phyloP scores from a whole-genome alignment of 495 filamentous ascomycete species.

The Penicillium lividum region DNA sequence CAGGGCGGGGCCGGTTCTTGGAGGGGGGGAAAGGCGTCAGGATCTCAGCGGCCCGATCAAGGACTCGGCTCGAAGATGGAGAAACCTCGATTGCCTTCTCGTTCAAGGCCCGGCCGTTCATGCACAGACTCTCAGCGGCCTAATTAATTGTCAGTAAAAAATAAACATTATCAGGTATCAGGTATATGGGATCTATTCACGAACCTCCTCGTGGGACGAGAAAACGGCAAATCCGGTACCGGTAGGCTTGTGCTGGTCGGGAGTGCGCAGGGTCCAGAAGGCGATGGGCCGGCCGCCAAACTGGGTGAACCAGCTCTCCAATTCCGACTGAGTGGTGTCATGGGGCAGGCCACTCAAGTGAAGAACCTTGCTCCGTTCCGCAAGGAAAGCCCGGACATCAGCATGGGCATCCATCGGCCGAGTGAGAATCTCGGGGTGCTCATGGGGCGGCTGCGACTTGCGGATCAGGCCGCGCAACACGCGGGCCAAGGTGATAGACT shows the following conservation, averaged over 20 bases:
- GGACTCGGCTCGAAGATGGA: constrained; percentile 89
- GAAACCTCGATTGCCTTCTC: constrained; percentile 99
- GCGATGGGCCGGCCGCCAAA: constrained; percentile 98
- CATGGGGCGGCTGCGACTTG: constrained; percentile 91
- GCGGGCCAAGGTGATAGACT: constrained; percentile 89
- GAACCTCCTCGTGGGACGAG: constrained; percentile 98
- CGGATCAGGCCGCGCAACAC: constrained; percentile 89
- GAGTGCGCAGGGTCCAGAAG: constrained; percentile 97
- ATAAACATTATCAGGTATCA: not conserved
- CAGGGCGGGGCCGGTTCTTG: constrained; percentile 95
- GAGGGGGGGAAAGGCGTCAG: constrained; percentile 95
- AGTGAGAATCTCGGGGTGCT: constrained; percentile 90
- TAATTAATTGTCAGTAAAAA: constrained; percentile 39
- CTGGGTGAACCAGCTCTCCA: constrained; percentile 99
- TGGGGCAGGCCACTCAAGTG: constrained; percentile 97
- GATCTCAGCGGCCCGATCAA: constrained; percentile 93
- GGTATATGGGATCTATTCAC: constrained; percentile 25
- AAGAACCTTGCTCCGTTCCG: constrained; percentile 93
- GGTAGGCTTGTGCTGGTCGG: constrained; percentile 97
- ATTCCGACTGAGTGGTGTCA: constrained; percentile 95
- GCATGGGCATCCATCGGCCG: constrained; percentile 95
- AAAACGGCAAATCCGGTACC: constrained; percentile 97
- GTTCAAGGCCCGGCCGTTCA: constrained; percentile 97
- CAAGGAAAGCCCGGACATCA: constrained; percentile 93
- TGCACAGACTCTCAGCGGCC: constrained; percentile 95